A percentile compares a stretch with the other conserved stretches of the same genome.
Evolutionary conservation across 495 filamentous ascomycete genomes (phyloP).

Genomic region (Aspergillus mulundensis): DNA sequence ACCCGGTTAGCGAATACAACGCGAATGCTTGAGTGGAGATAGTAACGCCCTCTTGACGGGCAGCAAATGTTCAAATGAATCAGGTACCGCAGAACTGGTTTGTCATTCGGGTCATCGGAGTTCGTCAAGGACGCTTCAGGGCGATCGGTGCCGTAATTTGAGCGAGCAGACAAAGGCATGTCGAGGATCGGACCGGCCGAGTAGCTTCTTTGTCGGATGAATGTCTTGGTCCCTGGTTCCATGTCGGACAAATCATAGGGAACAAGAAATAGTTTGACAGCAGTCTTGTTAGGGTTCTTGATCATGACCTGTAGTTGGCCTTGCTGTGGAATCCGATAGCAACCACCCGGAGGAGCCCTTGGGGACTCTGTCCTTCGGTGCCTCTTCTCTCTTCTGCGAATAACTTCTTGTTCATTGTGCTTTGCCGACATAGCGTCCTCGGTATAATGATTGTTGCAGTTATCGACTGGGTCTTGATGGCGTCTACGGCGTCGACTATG

Average conservation of each 20-base stretch:
- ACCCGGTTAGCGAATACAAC: slow-evolving; percentile 98
- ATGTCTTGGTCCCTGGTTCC: slow-evolving; percentile 93
- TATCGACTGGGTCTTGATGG: slow-evolving; percentile 43
- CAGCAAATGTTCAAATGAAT: slow-evolving; percentile 93
- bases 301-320: slow-evolving; percentile 96
- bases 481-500: slow-evolving; percentile 42
- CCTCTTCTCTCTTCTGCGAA: slow-evolving; percentile 45
- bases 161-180: slow-evolving; percentile 50
- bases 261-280: slow-evolving; percentile 90
- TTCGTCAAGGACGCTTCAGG: slow-evolving; percentile 36
- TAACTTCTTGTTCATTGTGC: slow-evolving; percentile 19
- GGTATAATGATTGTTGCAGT: slow-evolving; percentile 10
- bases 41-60: slow-evolving; percentile 78
- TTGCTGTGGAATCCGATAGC: slow-evolving; percentile 91
- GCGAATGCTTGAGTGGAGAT: slow-evolving; percentile 83
- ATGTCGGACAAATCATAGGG: slow-evolving; percentile 96
- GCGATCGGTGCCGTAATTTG: slow-evolving; percentile 45
- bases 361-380: slow-evolving; percentile 64
- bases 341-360: slow-evolving; percentile 73
- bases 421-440: slow-evolving; percentile 14
- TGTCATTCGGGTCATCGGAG: slow-evolving; percentile 54
- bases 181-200: slow-evolving; percentile 84
- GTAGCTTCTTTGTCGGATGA: slow-evolving; percentile 91
- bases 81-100: slow-evolving; percentile 82
- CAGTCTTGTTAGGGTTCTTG: slow-evolving; percentile 94